These are phyloP conservation scores for Calocera viscosa DNA, from an alignment of 768 basidiomycete genomes.

Conservation along the genomic window DNA sequence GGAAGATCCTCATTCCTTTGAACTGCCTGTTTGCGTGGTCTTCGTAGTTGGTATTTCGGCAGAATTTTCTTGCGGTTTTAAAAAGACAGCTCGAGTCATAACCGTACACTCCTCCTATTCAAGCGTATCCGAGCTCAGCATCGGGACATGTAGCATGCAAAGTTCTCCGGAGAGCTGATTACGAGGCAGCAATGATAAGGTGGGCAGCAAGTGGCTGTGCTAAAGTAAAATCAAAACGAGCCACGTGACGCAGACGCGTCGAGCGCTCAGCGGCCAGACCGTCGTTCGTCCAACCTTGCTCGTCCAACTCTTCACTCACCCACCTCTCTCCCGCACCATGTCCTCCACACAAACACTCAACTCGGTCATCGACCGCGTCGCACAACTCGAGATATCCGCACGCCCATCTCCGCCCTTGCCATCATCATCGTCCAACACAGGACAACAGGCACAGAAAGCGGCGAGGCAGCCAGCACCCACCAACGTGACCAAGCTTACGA, in stretches of 20 bases:
- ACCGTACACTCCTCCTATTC: too few relatives aligned
- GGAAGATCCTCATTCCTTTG: too few relatives aligned
- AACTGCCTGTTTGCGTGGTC: too few relatives aligned
- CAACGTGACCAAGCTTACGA: neutral
- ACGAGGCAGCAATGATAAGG: too few relatives aligned
- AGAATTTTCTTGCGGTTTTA: too few relatives aligned
- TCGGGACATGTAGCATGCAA: too few relatives aligned
- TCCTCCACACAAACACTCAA: neutral
- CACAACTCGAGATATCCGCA: neutral
- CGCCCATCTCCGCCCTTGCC: neutral
- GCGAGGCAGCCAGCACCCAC: neutral
- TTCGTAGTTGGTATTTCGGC: too few relatives aligned
- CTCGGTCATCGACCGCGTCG: slow-evolving; percentile 3
- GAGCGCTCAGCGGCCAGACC: neutral
- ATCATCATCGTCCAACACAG: neutral
- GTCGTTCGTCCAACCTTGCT: neutral
- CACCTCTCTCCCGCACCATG: neutral
- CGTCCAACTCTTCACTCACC: neutral
- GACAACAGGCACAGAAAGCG: neutral
- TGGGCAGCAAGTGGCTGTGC: neutral
- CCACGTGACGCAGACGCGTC: slow-evolving; percentile 5
- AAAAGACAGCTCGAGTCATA: too few relatives aligned
- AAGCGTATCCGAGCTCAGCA: too few relatives aligned
- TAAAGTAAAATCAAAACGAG: slow-evolving; percentile 1
- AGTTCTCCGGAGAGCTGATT: too few relatives aligned